phyloP scores from a whole-genome alignment of 2,329 filamentous ascomycete species.

The Apiospora hydei region DNA sequence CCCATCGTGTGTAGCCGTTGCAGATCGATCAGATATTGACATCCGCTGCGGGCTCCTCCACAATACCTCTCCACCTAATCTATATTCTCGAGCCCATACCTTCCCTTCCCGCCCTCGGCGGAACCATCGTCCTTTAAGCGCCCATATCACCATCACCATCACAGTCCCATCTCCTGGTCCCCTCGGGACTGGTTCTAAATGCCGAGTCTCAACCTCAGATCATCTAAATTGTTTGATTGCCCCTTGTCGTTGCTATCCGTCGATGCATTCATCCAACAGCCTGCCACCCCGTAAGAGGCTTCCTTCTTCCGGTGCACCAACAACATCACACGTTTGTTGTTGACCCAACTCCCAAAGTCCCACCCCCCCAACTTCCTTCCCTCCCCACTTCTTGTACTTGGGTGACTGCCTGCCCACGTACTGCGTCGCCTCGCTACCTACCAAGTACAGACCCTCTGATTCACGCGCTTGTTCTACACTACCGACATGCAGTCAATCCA shows the following conservation, averaged over 20 bases:
- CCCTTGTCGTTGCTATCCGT: constrained; percentile 36
- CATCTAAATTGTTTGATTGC: constrained; percentile 35
- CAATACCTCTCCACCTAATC: not conserved
- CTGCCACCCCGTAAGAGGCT: constrained; percentile 43
- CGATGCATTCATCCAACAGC: constrained; percentile 46
- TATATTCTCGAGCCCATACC: not conserved
- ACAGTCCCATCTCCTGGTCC: not conserved
- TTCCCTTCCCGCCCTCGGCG: not conserved
- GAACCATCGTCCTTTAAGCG: not conserved
- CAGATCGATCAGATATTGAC: not conserved
- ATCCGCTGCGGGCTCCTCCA: not conserved
- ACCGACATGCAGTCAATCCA: constrained; percentile 58
- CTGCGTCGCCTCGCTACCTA: constrained; percentile 21
- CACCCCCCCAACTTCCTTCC: constrained; percentile 36
- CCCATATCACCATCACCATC: not conserved
- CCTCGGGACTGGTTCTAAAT: constrained; percentile 31
- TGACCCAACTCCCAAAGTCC: not conserved
- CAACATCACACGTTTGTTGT: constrained; percentile 19
- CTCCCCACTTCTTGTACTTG: constrained; percentile 41
- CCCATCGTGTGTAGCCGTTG: not conserved
- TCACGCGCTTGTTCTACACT: constrained; percentile 35
- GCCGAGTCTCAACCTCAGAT: constrained; percentile 31
- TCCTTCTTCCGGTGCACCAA: constrained; percentile 34
- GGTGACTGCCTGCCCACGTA: constrained; percentile 42
- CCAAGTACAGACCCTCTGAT: constrained; percentile 18